These are phyloP conservation scores for Aspergillus thermomutatus DNA, from an alignment of 2,329 filamentous ascomycete species.

Conservation along the genomic window DNA sequence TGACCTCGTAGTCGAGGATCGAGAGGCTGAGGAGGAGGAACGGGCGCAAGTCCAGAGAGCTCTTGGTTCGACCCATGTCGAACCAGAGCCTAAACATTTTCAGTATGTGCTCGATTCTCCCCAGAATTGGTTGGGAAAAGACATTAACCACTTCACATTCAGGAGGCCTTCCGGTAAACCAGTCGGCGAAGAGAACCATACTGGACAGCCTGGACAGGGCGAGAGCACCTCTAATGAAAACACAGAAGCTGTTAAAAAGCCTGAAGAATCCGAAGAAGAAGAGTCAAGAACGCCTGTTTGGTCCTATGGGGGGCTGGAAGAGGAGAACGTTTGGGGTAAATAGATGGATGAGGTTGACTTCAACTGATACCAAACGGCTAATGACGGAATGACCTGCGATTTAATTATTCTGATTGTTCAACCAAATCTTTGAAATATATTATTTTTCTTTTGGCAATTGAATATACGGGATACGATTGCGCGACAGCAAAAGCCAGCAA, in stretches of 20 bases:
- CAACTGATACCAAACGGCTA: neutral
- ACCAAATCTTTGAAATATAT: neutral
- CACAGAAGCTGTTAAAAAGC: slow-evolving; percentile 5
- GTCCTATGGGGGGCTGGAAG: slow-evolving; percentile 32
- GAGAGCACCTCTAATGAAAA: slow-evolving; percentile 12
- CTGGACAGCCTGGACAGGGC: slow-evolving; percentile 4
- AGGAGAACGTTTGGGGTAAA: slow-evolving; percentile 36
- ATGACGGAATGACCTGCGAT: neutral
- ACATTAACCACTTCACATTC: slow-evolving; percentile 3
- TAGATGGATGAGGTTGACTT: slow-evolving; percentile 10
- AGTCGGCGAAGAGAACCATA: slow-evolving; percentile 22
- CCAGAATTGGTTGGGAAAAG: neutral
- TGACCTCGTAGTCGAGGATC: slow-evolving; percentile 65
- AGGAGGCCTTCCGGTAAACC: slow-evolving; percentile 32
- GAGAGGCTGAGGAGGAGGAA: slow-evolving; percentile 59
- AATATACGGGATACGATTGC: neutral
- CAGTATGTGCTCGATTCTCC: slow-evolving; percentile 23
- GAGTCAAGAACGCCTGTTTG: slow-evolving; percentile 17
- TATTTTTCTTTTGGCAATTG: neutral
- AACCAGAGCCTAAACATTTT: slow-evolving; percentile 35
- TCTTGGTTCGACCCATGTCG: slow-evolving; percentile 59
- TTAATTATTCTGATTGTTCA: neutral
- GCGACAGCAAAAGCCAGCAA: neutral
- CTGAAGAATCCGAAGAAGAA: slow-evolving; percentile 7
- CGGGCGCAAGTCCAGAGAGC: slow-evolving; percentile 61